Base-by-base conservation (phyloP, 306 rosid species). In the Abrus pulchellus region DNA sequence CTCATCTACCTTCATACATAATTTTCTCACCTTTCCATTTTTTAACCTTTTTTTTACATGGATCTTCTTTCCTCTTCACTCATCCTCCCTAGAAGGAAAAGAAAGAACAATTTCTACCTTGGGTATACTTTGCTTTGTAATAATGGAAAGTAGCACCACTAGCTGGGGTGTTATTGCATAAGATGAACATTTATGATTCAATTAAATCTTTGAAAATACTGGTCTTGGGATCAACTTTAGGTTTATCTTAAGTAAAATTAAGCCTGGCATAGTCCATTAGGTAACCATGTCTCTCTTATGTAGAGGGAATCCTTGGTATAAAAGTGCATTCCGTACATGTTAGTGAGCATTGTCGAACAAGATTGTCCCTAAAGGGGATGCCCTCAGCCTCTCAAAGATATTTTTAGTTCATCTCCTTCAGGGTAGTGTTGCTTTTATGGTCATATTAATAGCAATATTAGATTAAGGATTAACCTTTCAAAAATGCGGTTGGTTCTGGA, bases 101-200 rank as follows among this genome's bases (percentile, higher is more conserved):
- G 43, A 48, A 14, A 62, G 56, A 62, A 10, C 48, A 34, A 75
- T n/a, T n/a, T 76, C 64, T 64, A 27, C 29, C 61, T 3, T 28
- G 0, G 20, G 41, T 75, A 7, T 32, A 75, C 44, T 75, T 44
- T 44, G 44, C 69, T 64, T 50, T 38, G 9, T 13, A 54, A 74
- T 74, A 13, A 29, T 56, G 54, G 6, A 56, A 40, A 27, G 30
- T 28, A 55, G 27, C 20, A 10, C 52, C 20, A 10, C 52, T 54
- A 5, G 78, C 38, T 43, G 44, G 55, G 57, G 66, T 74, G 54
- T 74, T 43, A 56, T 12, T 38, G 0, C 13, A 38, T 41, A 40
- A 20, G 78, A 56, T 72, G 12, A 73, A 41, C 49, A 45, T 55
- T 56, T 73, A 57, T 74, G 68, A 41, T 57, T 7, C 38, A 67